Evolutionary conservation across 2,329 filamentous ascomycete species (phyloP).

Genomic region (Xylaria multiplex): DNA sequence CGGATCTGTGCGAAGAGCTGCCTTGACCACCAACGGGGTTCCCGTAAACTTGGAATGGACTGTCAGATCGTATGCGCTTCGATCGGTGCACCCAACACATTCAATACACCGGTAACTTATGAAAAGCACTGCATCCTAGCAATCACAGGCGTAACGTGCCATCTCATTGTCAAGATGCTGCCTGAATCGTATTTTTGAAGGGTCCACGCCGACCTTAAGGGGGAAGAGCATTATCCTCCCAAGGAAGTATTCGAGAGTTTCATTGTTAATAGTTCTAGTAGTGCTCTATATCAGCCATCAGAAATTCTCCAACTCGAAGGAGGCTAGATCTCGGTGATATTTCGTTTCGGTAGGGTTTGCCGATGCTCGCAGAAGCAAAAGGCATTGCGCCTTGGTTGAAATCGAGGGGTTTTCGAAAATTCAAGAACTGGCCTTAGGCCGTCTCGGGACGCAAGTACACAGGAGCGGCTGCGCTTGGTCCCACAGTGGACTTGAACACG

Average conservation of each 20-base stretch:
- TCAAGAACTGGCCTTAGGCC: slow-evolving; percentile 75
- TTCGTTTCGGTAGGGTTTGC: slow-evolving; percentile 77
- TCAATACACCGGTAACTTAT: slow-evolving; percentile 98
- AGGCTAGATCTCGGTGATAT: slow-evolving; percentile 73
- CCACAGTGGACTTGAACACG: slow-evolving; percentile 77
- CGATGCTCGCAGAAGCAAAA: slow-evolving; percentile 76
- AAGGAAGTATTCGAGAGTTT: slow-evolving; percentile 97
- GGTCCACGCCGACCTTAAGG: slow-evolving; percentile 85
- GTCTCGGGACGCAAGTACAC: slow-evolving; percentile 69
- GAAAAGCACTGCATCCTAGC: slow-evolving; percentile 94
- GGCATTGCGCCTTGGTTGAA: slow-evolving; percentile 75
- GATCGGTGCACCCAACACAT: slow-evolving; percentile 95
- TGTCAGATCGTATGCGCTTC: slow-evolving; percentile 91
- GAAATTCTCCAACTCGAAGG: slow-evolving; percentile 72
- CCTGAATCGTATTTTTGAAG: slow-evolving; percentile 89
- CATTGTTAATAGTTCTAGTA: slow-evolving; percentile 88
- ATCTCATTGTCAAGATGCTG: slow-evolving; percentile 86
- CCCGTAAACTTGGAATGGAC: slow-evolving; percentile 95
- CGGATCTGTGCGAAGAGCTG: slow-evolving; percentile 77
- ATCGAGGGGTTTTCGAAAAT: slow-evolving; percentile 74
- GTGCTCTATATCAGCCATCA: slow-evolving; percentile 61
- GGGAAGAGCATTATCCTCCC: slow-evolving; percentile 93
- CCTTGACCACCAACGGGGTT: slow-evolving; percentile 82
- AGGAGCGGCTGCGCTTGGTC: slow-evolving; percentile 70
- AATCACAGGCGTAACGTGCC: slow-evolving; percentile 95